Evolutionary conservation across 2,329 filamentous ascomycete species (phyloP).

Genomic region (Aspergillus ustus): DNA sequence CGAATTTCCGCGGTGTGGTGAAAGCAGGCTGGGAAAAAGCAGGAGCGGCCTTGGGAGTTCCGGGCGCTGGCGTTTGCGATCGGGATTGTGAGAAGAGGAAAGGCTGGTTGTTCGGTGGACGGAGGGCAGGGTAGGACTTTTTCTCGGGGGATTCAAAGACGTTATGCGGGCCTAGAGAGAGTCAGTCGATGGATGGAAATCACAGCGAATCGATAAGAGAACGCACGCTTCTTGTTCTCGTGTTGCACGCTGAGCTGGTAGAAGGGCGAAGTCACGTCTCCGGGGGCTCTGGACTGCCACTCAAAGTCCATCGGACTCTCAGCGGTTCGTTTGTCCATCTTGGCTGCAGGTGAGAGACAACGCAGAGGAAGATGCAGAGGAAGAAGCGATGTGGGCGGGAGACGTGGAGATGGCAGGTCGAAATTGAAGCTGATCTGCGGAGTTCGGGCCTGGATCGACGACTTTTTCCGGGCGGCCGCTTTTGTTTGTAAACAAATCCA

Average conservation of each 20-base stretch:
- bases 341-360: slow-evolving; percentile 13
- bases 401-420: not conserved
- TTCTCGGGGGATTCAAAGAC: slow-evolving; percentile 56
- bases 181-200: not conserved
- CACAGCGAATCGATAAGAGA: not conserved
- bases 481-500: slow-evolving; percentile 27
- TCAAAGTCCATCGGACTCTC: slow-evolving; percentile 58
- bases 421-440: slow-evolving; percentile 11
- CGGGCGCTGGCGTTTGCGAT: slow-evolving; percentile 32
- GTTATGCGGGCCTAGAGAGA: slow-evolving; percentile 42
- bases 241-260: slow-evolving; percentile 51
- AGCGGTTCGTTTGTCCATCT: slow-evolving; percentile 45
- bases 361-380: slow-evolving; percentile 20
- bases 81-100: slow-evolving; percentile 53
- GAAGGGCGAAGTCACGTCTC: slow-evolving; percentile 52
- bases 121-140: slow-evolving; percentile 49
- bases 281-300: slow-evolving; percentile 52
- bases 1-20: slow-evolving; percentile 54
- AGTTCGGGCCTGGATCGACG: slow-evolving; percentile 14
- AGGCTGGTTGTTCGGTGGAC: slow-evolving; percentile 55
- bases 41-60: slow-evolving; percentile 36
- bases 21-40: slow-evolving; percentile 50
- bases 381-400: slow-evolving; percentile 20
- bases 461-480: slow-evolving; percentile 20
- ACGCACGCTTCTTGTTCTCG: slow-evolving; percentile 51